phyloP scores from a whole-genome alignment of 495 filamentous ascomycete species.

The Viridothelium virens region DNA sequence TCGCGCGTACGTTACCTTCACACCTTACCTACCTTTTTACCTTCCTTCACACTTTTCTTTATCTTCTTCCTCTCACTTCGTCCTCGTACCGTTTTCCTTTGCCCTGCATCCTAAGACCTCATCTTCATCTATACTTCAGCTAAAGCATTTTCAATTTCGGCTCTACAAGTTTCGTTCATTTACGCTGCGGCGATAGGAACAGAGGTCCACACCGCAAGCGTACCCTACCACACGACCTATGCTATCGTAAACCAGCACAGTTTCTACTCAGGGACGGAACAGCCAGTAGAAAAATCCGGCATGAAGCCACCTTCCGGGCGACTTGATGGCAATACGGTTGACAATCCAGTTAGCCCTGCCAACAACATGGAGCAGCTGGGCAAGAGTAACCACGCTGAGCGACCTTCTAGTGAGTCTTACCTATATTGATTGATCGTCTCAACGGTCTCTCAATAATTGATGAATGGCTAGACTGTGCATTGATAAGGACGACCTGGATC shows the following conservation, averaged over 20 bases:
- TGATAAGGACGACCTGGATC: background rate
- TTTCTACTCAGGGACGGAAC: background rate
- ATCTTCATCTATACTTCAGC: background rate
- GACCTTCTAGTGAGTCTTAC: background rate
- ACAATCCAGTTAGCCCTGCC: background rate
- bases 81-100: background rate
- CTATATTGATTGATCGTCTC: background rate
- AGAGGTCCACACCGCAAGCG: background rate
- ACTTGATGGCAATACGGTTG: background rate
- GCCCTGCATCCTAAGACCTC: background rate
- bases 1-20: background rate
- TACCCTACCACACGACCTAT: background rate
- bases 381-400: background rate
- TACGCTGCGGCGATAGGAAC: conserved; percentile 5
- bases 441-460: background rate
- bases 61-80: background rate
- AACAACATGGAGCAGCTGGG: background rate
- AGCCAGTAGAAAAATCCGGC: background rate
- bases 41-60: background rate
- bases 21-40: background rate
- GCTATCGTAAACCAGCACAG: background rate
- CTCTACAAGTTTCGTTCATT: background rate
- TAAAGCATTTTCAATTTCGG: background rate
- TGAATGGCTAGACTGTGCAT: background rate
- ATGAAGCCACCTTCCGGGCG: background rate